A percentile compares a stretch with the other conserved stretches of the same genome.
Conservation (phyloP, 2,329 filamentous ascomycete genomes). For the Aschersonia sp. region DNA sequence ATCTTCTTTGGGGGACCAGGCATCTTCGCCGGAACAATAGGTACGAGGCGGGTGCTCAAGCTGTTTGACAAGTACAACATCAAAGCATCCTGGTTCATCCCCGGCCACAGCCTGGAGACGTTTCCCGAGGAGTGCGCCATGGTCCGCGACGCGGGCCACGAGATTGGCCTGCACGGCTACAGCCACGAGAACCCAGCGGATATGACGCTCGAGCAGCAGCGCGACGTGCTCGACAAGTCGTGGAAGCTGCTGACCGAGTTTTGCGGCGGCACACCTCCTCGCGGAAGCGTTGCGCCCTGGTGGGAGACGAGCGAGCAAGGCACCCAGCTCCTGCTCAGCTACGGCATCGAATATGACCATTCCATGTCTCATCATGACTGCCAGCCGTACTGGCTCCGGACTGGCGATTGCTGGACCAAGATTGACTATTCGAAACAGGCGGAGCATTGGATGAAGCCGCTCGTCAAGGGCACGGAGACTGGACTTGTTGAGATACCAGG, state of each 20-base stretch:
- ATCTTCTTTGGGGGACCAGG: conserved; percentile 17
- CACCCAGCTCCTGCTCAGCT: conserved; percentile 46
- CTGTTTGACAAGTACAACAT: conserved; percentile 60
- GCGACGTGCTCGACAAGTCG: conserved; percentile 60
- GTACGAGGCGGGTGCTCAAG: conserved; percentile 51
- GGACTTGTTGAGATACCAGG: conserved; percentile 51
- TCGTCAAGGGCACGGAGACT: conserved; percentile 41
- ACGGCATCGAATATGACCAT: conserved; percentile 58
- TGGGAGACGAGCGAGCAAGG: conserved; percentile 61
- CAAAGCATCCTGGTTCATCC: conserved; percentile 43
- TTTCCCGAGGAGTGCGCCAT: conserved; percentile 30
- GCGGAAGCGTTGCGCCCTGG: conserved; percentile 59
- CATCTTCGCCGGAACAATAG: conserved; percentile 54
- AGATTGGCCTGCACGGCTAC: conserved; percentile 53
- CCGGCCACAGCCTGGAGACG: conserved; percentile 32
- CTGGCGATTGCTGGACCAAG: conserved; percentile 49
- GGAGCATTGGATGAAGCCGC: conserved; percentile 51
- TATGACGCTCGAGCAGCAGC: conserved; percentile 63
- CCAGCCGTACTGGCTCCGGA: conserved; percentile 47
- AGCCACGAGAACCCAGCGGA: conserved; percentile 58
- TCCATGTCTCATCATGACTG: conserved; percentile 51
- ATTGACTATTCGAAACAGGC: conserved; percentile 53
- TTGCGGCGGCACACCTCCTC: conserved; percentile 48
- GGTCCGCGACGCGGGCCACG: conserved; percentile 30
- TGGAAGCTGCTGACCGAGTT: conserved; percentile 58